Evolutionary conservation across 108 stramenopile genomes (phyloP), one percentile per base, ranked within the genome.

Genomic region (Nitzschia palea): DNA sequence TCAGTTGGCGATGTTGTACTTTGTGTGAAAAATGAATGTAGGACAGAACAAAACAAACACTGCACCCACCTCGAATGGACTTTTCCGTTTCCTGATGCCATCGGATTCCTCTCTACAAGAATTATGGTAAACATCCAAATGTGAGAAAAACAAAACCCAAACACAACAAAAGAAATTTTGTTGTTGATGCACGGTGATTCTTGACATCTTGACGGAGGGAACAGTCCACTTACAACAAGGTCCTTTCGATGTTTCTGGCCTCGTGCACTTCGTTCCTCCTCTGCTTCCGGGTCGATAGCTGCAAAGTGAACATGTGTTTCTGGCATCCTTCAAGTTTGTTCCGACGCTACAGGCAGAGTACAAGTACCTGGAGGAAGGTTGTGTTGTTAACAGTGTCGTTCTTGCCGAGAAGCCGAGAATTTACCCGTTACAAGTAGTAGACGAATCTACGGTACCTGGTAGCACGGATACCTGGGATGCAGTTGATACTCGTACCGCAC

Each of bases 181-280:
- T 14, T 9, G 42, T 42, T 42, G 42, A n/a, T n/a, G n/a, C n/a
- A n/a, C n/a, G n/a, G n/a, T n/a, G n/a, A 6, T 40, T 40, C 37
- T 40, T 40, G 37, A 40, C 37, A 6, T 12, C 6, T 12, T 40
- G 37, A 40, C 37, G 6, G 37, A 40, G 10, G 6, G 37, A 50
- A 9, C 10, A 40, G 40, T 9, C 20, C 6, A 40, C 62, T 25
- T 53, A 65, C 65, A 33, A 65, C 65, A 33, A 65, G 35, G 33
- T 65, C 65, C 52, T 65, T 65, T 10, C 65, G 29, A 44, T 65
- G 65, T 40, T 65, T 15, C 15, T 54, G 45, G 18, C 65, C 65
- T n/a, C 65, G 65, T 9, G 23, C 31, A 26, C 45, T 54, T 12
- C 65, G 65, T 35, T 65, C 52, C 36, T 65, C 51, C 40, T 65